Base-by-base conservation (phyloP, 1,284 basidiomycete genomes). In the Leccinum subrobustum region DNA sequence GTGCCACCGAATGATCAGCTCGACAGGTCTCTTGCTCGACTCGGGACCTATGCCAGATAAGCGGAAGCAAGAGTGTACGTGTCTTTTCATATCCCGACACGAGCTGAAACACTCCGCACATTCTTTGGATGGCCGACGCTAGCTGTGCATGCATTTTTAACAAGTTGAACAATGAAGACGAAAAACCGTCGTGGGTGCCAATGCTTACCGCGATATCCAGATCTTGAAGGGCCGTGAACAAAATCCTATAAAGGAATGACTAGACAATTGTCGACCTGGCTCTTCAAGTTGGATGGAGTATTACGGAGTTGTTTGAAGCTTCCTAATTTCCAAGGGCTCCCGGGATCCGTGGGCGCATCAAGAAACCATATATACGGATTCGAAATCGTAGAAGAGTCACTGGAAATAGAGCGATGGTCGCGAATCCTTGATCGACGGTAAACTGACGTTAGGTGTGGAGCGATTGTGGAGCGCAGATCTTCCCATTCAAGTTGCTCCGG, bases 381-480 rank as follows among this genome's bases (percentile, higher is more conserved):
- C 39, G 14, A 16, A 12, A 25, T 25, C 35, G 25, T 31, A 5
- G n/a, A 31, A 12, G n/a, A 20, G 12, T n/a, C 29, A 29, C 18
- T 37, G 16, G 42, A 2, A 39, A 52, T 64, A 33, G 29, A n/a
- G 31, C 9, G 50, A n/a, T 16, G 33, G 3, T 1, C 16, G 64
- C 37, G 7, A 54, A 64, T 58, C 68, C 33, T 37, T 59, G 68
- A 67, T 68, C 58, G 67, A 44, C 67, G 44, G 44, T 12, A 20
- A 56, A 66, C 62, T 54, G 8, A 50, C 47, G 52, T 37, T 18
- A 31, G 3, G 2, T 25, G 53, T 44, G 37, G 54, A 42, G 31
- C 27, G 16, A 33, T 18, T 39, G 37, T 42, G 37, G 53, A 8
- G 56, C 27, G 59, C 3, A 39, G 33, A 64, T 67, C 62, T 44